Base-by-base conservation (phyloP, 805 yeast genomes). In the Spathaspora hagerdaliae region DNA sequence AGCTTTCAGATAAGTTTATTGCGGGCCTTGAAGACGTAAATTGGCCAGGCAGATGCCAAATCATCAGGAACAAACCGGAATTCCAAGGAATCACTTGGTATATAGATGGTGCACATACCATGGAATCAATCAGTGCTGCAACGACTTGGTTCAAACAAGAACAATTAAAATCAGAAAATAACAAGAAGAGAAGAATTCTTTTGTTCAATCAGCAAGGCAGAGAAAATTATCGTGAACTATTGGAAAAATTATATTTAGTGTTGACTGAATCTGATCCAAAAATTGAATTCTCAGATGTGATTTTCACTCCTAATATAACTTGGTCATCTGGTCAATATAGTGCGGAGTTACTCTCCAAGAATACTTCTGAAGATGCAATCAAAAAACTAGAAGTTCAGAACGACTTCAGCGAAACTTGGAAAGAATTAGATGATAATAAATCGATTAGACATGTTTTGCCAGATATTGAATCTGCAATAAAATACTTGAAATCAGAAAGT, bases 41-140 rank as follows among this genome's bases (percentile, higher is more conserved):
- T 38, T 94, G 98, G 97, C 94, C 94, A n/a, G 99, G 99, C 1
- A 74, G 99, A 54, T 92, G 98, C 56, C 97, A 95, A 66, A 74
- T 81, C 1, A 64, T 88, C 29, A 74, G 69, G 24, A 69, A 71
- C 26, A 64, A 67, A 12, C 67, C 70, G 24, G 69, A 61, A 2
- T 65, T 53, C 49, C 67, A 61, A 36, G 61, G 65, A 2, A 65
- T 84, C 13, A 78, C 76, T n/a, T 94, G 97, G 96, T 83, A 68
- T 51, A 66, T 92, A 12, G 99, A 94, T 66, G 99, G 99, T 14
- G 98, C 99, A 0, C 99, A 94, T 57, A 94, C 99, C 0, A 68
- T 77, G 39, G 99, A 94, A 57, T 87, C 96, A 48, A 78, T 95
- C 24, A 73, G 73, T 29, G 95, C 83, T n/a, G 87, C 97, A 0